Base-by-base conservation (phyloP, 1,284 basidiomycete genomes). In the Anthracocystis walkeri region DNA sequence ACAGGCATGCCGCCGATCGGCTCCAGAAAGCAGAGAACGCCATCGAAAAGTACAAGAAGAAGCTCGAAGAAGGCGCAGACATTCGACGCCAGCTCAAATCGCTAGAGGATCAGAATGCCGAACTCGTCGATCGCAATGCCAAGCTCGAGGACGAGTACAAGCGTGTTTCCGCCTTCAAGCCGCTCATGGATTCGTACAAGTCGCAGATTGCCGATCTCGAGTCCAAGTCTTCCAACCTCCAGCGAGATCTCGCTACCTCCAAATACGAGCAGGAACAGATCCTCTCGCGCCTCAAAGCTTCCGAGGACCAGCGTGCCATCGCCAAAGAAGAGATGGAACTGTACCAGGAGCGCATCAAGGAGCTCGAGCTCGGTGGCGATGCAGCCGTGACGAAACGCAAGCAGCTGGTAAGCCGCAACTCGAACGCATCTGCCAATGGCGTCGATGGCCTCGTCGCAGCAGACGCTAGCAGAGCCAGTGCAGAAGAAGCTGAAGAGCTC, bases 21-120 rank as follows among this genome's bases (percentile, higher is more conserved):
- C 87, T 95, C 35, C 92, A 93, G 81, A 97, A 96, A 88, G 92
- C 91, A 7, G 96, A 98, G 85, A 96, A 96, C 80, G 95, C 96
- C 35, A 94, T 97, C 89, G 95, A 98, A 86, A 99, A 98, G 86
- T 97, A 97, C 87, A 96, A 96, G 88, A 96, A 94, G 89, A 98
- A 98, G 87, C 89, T 98, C 4, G 96, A 98, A 80, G 96, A 97
- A 84, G 90, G 92, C 4, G 93, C 93, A 3, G 93, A 95, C 78
- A 88, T 96, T 42, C 90, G 93, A 25, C 90, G 94, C 70, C 90
- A 92, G 77, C 89, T 97, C 81, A 94, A 94, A 59, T 89, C 90
- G 0, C 87, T 97, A 23, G 95, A 97, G 86, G 93, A 92, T 77
- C 93, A 97, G 87, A 97, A 98, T 75, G 90, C 93, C 5, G 90